These are phyloP conservation scores for Aureobasidium sp. DNA, from an alignment of 2,329 filamentous ascomycete species.

Conservation along the genomic window DNA sequence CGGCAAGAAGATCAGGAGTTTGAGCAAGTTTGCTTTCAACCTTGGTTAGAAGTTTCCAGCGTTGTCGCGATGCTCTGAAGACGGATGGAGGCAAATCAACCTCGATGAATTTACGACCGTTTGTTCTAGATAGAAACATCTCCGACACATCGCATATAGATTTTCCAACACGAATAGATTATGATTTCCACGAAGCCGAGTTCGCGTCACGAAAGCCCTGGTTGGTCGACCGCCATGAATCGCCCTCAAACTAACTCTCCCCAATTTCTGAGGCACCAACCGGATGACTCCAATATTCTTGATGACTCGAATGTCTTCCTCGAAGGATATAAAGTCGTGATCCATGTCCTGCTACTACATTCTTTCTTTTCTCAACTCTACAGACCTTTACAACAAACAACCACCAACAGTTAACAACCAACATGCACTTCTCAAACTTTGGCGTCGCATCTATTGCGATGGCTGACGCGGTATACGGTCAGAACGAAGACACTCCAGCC, in stretches of 20 bases:
- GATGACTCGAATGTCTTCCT: neutral
- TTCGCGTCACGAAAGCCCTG: neutral
- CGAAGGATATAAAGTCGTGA: neutral
- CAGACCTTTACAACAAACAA: neutral
- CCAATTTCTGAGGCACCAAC: neutral
- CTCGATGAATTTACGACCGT: neutral
- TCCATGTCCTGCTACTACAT: neutral
- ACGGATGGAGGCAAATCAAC: neutral
- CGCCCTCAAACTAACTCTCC: neutral
- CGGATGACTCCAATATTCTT: neutral
- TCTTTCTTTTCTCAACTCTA: neutral
- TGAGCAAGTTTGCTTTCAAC: constrained; percentile 19
- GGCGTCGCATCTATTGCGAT: neutral
- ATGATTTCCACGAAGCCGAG: neutral
- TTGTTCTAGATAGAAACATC: neutral
- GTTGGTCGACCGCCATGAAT: neutral
- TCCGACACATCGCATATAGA: neutral
- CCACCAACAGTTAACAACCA: no score
- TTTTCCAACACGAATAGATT: neutral
- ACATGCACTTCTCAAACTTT: neutral
- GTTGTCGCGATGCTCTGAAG: neutral
- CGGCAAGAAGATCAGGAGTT: constrained; percentile 20
- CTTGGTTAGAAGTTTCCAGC: neutral
- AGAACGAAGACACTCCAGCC: no score
- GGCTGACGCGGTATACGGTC: neutral